Base-by-base conservation (phyloP, 2,329 filamentous ascomycete genomes). In the Venturia oleaginea region DNA sequence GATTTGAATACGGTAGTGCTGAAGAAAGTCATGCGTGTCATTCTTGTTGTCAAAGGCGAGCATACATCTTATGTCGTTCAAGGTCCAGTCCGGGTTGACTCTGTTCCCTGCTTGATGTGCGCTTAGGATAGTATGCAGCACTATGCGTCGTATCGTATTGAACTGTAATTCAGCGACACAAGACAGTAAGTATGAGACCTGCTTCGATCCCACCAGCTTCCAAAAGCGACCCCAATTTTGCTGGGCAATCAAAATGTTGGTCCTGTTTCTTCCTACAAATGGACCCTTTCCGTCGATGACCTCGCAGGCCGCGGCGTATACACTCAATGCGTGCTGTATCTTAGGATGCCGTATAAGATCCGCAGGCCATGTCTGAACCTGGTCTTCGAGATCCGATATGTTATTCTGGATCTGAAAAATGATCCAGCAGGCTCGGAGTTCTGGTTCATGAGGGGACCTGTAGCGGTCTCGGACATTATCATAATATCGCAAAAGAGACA, bases 131-230 rank as follows among this genome's bases (percentile, higher is more conserved):
- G 79, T 77, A 46, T 82, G 79, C 57, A 88, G 77, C 6, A 82
- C 80, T 30, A 79, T 80, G 61, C 82, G 78, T 13, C 85, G 82
- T 54, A 87, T 75, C 32, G 82, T 75, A 63, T 82, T 83, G 73
- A 88, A 87, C 67, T 83, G 83, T 13, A 86, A 81, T 68, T 87
- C 85, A 0, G 84, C 83, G 30, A 86, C 83, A 72, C 85, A 87
- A 8, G 81, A 84, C 81, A 86, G 84, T 8, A 87, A 74, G 69
- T 86, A 88, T 0, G 85, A 83, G 1, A 84, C 79, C 38, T 78
- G 75, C 3, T 76, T 76, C 0, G 84, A 86, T 63, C 77, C 76
- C 51, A 87, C 72, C 22, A 85, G 69, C 11, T 75, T 77, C 78
- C 85, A 88, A 68, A 87, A 87, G 2, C 77, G 76, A 59, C 79